Conservation (phyloP, 208 protist genomes). For the Tetramitus jugosus region DNA sequence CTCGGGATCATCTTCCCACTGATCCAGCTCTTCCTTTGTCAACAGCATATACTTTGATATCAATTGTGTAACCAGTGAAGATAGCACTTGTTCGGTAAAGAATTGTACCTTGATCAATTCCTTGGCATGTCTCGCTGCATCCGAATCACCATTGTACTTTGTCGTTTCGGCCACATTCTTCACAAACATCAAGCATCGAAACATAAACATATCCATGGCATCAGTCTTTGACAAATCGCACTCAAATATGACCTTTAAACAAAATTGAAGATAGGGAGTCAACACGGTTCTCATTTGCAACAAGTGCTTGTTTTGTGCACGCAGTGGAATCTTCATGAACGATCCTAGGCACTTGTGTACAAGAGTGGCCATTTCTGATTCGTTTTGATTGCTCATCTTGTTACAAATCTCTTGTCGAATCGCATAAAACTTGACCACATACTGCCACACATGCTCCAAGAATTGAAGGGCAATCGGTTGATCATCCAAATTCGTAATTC, state of each 20-base stretch:
- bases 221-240: background rate
- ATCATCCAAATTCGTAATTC: background rate
- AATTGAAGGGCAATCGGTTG: background rate
- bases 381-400: background rate
- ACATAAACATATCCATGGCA: background rate
- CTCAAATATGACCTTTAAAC: background rate
- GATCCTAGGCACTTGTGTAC: background rate
- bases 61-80: background rate
- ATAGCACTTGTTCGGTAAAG: background rate
- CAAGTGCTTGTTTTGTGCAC: too few relatives aligned
- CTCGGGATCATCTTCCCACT: conserved; percentile 16
- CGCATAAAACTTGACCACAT: background rate
- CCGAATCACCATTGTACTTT: too few relatives aligned
- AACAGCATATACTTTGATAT: conserved; percentile 1
- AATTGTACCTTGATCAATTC: background rate
- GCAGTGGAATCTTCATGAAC: conserved; percentile 5
- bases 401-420: background rate
- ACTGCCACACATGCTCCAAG: background rate
- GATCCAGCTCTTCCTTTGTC: background rate
- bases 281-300: background rate
- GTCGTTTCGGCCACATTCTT: background rate
- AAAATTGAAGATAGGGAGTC: background rate
- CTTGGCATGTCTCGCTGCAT: background rate
- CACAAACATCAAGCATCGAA: conserved; percentile 11
- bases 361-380: background rate